Base-by-base conservation (phyloP, 78 protist species). In the Cavenderia fasciculata region DNA sequence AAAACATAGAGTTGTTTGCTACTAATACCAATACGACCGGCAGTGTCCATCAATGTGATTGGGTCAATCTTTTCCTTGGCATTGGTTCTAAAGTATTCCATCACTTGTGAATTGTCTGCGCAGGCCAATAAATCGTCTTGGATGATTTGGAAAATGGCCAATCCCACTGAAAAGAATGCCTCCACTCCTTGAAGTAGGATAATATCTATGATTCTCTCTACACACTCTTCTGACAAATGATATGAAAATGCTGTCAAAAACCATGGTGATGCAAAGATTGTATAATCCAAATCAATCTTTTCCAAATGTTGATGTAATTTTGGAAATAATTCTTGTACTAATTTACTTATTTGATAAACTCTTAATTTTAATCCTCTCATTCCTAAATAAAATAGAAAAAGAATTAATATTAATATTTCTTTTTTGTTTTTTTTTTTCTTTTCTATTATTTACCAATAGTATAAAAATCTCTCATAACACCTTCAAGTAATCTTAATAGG, bases 221-320 rank as follows among this genome's bases (percentile, higher is more conserved):
- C 25, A 41, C 74, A 71, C 12, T 82, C 90, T 46, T 82, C 90
- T 5, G 90, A 82, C n/a, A 82, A 54, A 44, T 82, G 90, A 44
- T 82, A 82, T 19, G 90, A 38, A 43, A 82, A 82, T 23, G 74
- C 90, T 1, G 90, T 82, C 44, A 82, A 10, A 59, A 82, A 82
- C 90, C 90, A 82, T 52, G 90, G 90, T 68, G 90, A 82, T 57
- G 90, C 74, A 43, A 82, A 82, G 2, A 82, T 68, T 5, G 65
- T 34, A n/a, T 54, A 66, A 56, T 82, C 90, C 43, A 82, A 68
- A 38, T 82, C 90, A 41, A 82, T 82, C 8, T 49, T n/a, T 12
- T 61, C 47, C 23, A 82, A 69, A 68, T 82, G 90, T 1, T 0
- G 0, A 57, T 82, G 90, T 38, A 82, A 36, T 23, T 82, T 68